A percentile compares a stretch with the other conserved stretches of the same genome.
Conservation (phyloP, 345 rosid species). For the Acer saccharum region DNA sequence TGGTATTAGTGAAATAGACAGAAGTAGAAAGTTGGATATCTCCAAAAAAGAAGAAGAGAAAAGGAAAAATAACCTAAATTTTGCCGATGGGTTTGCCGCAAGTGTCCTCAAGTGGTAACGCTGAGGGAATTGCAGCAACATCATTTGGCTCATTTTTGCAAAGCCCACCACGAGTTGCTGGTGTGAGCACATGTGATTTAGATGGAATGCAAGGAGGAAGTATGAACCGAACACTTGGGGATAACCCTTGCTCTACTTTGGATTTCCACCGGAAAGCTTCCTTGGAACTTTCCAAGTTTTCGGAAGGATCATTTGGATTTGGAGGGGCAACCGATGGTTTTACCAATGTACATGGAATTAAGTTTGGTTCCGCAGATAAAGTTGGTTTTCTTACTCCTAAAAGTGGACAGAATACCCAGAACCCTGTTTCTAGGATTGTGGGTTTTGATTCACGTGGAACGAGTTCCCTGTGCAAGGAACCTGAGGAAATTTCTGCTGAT, state of each 20-base stretch:
- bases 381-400: conserved; percentile 34
- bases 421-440: conserved; percentile 73
- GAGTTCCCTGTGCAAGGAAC: conserved; percentile 29
- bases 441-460: conserved; percentile 65
- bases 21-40: conserved; percentile 17
- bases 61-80: conserved; percentile 20
- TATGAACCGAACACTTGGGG: conserved; percentile 28
- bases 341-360: conserved; percentile 45
- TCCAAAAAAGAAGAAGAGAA: conserved; percentile 15
- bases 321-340: conserved; percentile 38
- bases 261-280: conserved; percentile 59
- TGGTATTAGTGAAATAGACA: conserved; percentile 5
- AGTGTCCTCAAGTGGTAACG: conserved; percentile 51
- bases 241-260: conserved; percentile 43
- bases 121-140: conserved; percentile 46
- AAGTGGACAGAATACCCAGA: conserved; percentile 35
- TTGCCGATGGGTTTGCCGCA: conserved; percentile 82
- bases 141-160: conserved; percentile 44
- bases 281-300: conserved; percentile 42
- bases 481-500: conserved; percentile 39
- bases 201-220: conserved; percentile 51
- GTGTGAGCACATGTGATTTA: conserved; percentile 51
- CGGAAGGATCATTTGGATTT: conserved; percentile 42
- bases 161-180: conserved; percentile 47
- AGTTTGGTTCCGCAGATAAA: conserved; percentile 41